phyloP scores from a whole-genome alignment of 306 rosid species.

The Pachyrhizus erosus region DNA sequence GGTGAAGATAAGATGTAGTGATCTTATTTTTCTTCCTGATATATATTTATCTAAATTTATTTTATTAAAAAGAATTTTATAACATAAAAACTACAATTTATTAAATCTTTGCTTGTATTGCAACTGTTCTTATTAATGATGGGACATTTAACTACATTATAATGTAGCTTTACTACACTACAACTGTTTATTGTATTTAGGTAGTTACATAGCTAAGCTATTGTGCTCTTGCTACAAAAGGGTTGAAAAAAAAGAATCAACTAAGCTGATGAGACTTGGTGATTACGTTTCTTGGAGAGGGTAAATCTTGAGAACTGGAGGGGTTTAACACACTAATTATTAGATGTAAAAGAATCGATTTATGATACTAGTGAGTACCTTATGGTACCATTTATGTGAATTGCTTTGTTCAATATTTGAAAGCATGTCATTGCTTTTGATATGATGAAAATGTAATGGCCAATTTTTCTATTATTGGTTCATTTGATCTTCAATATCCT shows the following conservation, averaged over 20 bases:
- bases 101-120: background rate
- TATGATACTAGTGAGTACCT: background rate
- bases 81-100: background rate
- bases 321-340: background rate
- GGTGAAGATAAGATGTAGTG: background rate
- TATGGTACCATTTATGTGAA: background rate
- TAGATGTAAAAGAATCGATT: background rate
- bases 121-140: background rate
- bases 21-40: background rate
- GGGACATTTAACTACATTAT: background rate
- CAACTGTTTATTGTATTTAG: background rate
- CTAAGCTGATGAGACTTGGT: background rate
- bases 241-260: background rate
- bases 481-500: slow-evolving; percentile 16
- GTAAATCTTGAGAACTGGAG: slow-evolving; percentile 6
- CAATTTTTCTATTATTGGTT: slow-evolving; percentile 10
- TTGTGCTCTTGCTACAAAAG: background rate
- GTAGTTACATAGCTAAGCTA: background rate
- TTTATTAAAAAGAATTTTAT: background rate
- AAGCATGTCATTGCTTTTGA: background rate
- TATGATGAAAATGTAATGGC: background rate
- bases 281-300: background rate
- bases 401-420: background rate
- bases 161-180: background rate
- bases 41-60: background rate